These are phyloP conservation scores for Fusarium liriodendri DNA, from an alignment of 2,329 filamentous ascomycete genomes.

Conservation along the genomic window DNA sequence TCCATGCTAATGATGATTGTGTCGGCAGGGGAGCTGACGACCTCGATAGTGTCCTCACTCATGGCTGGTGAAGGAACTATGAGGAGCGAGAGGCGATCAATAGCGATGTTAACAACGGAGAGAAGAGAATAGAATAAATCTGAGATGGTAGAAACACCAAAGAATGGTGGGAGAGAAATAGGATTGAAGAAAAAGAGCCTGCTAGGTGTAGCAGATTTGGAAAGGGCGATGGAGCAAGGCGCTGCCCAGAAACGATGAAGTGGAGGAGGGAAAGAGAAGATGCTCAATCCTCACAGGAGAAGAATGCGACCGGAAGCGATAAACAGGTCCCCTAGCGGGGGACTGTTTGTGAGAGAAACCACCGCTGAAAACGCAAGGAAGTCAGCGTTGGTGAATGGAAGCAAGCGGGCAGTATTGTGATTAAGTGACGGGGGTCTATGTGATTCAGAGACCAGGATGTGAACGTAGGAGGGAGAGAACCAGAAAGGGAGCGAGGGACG, in stretches of 20 bases:
- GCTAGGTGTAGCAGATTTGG: not conserved
- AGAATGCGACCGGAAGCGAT: not conserved
- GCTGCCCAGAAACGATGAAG: not conserved
- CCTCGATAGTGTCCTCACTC: not conserved
- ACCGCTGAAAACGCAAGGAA: not conserved
- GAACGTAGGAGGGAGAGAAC: not conserved
- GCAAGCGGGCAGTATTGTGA: not conserved
- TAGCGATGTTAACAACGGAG: not conserved
- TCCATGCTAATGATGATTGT: not conserved
- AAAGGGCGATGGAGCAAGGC: not conserved
- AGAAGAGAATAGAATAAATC: not conserved
- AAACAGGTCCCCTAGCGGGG: not conserved
- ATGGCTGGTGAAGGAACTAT: not conserved
- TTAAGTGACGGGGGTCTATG: not conserved
- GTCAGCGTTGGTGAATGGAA: not conserved
- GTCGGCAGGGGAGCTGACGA: not conserved
- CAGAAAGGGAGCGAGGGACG: not conserved
- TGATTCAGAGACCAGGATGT: not conserved
- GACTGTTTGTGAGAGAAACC: slow-evolving; percentile 4
- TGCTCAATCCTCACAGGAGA: not conserved
- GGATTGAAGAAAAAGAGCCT: not conserved
- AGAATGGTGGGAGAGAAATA: not conserved
- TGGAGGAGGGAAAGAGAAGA: not conserved
- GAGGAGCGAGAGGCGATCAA: not conserved
- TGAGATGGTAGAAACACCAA: not conserved